Conservation (phyloP, 345 rosid species). For the Turnera subulata region DNA sequence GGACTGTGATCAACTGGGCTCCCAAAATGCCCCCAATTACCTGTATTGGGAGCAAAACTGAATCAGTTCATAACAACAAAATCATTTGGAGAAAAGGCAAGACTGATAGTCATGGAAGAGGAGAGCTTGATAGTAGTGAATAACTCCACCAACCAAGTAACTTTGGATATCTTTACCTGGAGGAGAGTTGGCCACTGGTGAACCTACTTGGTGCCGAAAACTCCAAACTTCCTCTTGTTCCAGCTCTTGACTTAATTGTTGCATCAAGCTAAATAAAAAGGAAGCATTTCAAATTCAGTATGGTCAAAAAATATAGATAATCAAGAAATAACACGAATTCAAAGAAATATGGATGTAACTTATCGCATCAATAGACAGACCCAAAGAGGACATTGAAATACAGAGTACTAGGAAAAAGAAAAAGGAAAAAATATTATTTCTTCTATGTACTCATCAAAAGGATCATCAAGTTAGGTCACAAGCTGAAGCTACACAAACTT, state of each 20-base stretch:
- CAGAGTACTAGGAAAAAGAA: not conserved
- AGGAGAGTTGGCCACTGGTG: conserved; percentile 55
- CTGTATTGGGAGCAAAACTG: conserved; percentile 26
- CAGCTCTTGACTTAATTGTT: conserved; percentile 54
- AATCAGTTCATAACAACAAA: conserved; percentile 13
- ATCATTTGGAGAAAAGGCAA: not conserved
- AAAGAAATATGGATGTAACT: not conserved
- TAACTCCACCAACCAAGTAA: conserved; percentile 17
- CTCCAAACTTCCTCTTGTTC: conserved; percentile 57
- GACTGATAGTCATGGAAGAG: not conserved
- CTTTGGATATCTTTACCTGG: conserved; percentile 27
- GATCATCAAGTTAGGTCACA: too few species aligned
- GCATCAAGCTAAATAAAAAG: conserved; percentile 44
- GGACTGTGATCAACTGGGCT: conserved; percentile 53
- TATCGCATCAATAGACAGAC: too few species aligned
- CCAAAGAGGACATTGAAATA: not conserved
- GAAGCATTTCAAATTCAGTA: conserved; percentile 1
- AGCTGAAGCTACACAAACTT: too few species aligned
- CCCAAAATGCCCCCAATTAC: conserved; percentile 49
- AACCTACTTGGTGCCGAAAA: conserved; percentile 45
- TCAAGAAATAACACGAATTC: too few species aligned
- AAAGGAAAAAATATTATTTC: not conserved
- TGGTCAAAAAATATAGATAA: too few species aligned
- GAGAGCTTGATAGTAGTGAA: conserved; percentile 2
- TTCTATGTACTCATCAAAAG: too few species aligned